phyloP scores from a whole-genome alignment of 768 basidiomycete genomes.

The Tulasnella sp. region DNA sequence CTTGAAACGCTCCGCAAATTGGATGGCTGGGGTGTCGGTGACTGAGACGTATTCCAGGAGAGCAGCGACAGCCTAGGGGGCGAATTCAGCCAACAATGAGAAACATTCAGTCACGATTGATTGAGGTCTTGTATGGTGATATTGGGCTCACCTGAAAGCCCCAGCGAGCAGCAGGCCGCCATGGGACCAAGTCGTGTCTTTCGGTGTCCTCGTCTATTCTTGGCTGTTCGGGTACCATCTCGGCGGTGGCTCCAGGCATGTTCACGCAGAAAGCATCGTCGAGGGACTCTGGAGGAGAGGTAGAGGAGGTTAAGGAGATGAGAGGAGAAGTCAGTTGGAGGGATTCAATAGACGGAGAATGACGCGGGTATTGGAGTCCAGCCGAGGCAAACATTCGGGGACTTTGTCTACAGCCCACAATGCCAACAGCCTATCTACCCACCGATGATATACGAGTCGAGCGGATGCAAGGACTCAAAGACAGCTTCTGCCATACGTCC shows the following conservation, averaged over 20 bases:
- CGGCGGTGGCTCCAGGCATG: conserved; percentile 6
- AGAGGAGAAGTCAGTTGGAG: background rate
- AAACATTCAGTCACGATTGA: background rate
- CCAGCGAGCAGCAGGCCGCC: background rate
- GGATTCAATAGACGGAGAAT: background rate
- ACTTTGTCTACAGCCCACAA: background rate
- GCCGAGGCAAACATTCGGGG: background rate
- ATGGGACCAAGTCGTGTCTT: background rate
- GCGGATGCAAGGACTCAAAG: conserved; percentile 3
- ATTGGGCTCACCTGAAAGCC: background rate
- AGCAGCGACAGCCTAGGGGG: background rate
- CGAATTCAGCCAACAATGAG: background rate
- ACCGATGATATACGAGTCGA: conserved; percentile 2
- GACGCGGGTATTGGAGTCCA: background rate
- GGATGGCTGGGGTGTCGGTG: conserved; percentile 21
- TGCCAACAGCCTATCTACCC: background rate
- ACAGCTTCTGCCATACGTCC: conserved; percentile 7
- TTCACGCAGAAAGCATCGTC: conserved; percentile 8
- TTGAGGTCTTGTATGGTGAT: background rate
- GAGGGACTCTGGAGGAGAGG: background rate
- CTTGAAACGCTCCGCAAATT: conserved; percentile 70
- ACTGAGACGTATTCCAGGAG: conserved; percentile 1
- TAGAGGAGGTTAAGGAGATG: background rate
- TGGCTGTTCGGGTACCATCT: background rate
- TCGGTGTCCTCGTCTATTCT: background rate